Evolutionary conservation across 169 alveolate genomes (phyloP).

Genomic region (Eimeria nieschulzi): DNA sequence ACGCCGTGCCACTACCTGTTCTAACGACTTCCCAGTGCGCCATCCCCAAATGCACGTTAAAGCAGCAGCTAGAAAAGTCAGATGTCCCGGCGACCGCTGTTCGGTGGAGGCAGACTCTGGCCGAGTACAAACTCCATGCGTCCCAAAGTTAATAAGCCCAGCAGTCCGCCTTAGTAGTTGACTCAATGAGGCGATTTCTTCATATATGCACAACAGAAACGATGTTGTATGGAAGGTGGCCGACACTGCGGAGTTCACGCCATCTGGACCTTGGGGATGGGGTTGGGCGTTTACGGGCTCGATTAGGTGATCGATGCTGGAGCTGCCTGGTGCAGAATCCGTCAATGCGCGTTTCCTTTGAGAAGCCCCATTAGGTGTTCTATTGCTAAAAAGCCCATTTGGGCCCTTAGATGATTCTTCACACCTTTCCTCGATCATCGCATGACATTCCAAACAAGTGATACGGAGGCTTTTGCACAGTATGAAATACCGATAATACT

Average conservation of each 20-base stretch:
- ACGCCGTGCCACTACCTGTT: slow-evolving; percentile 63
- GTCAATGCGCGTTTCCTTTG: too few species aligned
- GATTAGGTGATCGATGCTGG: not conserved
- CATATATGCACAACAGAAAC: slow-evolving; percentile 16
- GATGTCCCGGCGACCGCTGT: slow-evolving; percentile 1
- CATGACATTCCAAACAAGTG: too few species aligned
- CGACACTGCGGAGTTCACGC: not conserved
- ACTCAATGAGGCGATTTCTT: slow-evolving; percentile 27
- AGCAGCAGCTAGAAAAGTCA: slow-evolving; percentile 55
- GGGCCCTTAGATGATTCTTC: too few species aligned
- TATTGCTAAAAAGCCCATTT: too few species aligned
- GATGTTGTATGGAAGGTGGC: not conserved
- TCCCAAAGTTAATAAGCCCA: not conserved
- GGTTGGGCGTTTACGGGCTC: slow-evolving; percentile 23
- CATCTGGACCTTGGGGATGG: not conserved
- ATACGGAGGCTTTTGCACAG: too few species aligned
- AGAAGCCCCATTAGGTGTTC: too few species aligned
- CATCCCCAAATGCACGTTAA: slow-evolving; percentile 74
- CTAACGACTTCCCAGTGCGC: slow-evolving; percentile 68
- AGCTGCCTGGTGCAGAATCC: too few species aligned
- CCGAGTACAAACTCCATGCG: not conserved
- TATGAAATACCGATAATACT: too few species aligned
- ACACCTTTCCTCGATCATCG: too few species aligned
- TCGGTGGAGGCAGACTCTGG: not conserved
- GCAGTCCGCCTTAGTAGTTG: slow-evolving; percentile 5